Evolutionary conservation across 2,329 filamentous ascomycete genomes (phyloP), one percentile per base, ranked within the genome.

Genomic region (Colletotrichum sp.): DNA sequence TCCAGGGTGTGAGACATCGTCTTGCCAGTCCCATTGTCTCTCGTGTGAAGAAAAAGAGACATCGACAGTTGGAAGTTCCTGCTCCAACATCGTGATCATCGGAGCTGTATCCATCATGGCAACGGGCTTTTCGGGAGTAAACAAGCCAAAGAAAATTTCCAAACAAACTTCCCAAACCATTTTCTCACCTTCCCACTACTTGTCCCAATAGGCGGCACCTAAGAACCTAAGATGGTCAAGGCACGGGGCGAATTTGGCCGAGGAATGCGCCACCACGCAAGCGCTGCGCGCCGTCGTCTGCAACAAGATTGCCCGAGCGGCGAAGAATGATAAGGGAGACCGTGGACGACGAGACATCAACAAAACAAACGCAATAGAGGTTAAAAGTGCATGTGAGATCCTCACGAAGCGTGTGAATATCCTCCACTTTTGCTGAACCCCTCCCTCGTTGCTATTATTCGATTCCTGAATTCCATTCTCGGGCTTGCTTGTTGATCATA

Each of bases 271-370:
- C 70, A 76, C 74, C 65, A 62, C 66, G 52, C 70, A 73, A 76
- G 74, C 71, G 74, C 36, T 65, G 55, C 57, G 36, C 74, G 74
- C 74, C 74, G 74, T 65, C 65, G 74, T 76, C 74, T 76, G 74
- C 74, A 74, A 69, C 70, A 74, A 76, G 74, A 76, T 76, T 76
- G 74, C 74, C 74, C 65, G 74, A 76, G 74, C 74, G 74, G 44
- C 70, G 34, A 74, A 71, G 74, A 76, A 76, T 76, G 74, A 74
- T 74, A 74, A 76, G 74, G 74, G 74, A 76, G 74, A 15, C 26
- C 49, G 34, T 59, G 59, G 49, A 30, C 70, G 59, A 76, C 70
- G 74, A 74, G 74, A 76, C 70, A 76, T 69, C 74, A 76, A 76
- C 49, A 76, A 76, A 59, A 76, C 64, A 65, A 74, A 74, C 44